A percentile compares a stretch with the other conserved stretches of the same genome.
These are phyloP conservation scores for Dalbergia cultrata DNA, from an alignment of 306 rosid species.

Conservation along the genomic window DNA sequence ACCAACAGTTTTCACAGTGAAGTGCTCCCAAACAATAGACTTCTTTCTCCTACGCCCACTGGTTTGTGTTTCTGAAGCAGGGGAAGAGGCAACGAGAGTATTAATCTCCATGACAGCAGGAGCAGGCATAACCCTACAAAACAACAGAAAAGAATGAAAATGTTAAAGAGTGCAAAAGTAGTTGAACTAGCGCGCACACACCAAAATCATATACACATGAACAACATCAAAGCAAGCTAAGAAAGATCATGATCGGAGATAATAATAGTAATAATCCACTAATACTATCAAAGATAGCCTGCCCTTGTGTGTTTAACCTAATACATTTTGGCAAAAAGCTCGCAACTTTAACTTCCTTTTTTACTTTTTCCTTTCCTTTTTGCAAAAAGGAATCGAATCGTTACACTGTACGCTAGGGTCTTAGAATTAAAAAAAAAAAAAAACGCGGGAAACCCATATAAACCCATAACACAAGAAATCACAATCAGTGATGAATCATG, in stretches of 20 bases:
- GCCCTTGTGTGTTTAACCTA: neutral
- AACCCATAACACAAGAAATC: neutral
- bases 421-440: neutral
- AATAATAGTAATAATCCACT: neutral
- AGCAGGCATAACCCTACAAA: conserved; percentile 49
- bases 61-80: conserved; percentile 53
- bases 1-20: conserved; percentile 64
- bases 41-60: conserved; percentile 74
- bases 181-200: neutral
- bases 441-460: conserved; percentile 25
- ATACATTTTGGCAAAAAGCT: neutral
- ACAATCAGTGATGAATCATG: neutral
- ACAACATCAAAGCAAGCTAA: conserved; percentile 5
- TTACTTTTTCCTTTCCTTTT: neutral
- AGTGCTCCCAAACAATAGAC: conserved; percentile 93
- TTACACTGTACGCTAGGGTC: neutral
- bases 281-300: neutral
- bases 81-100: conserved; percentile 35
- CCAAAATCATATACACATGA: neutral
- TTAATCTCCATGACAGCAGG: conserved; percentile 55
- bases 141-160: neutral
- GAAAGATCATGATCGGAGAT: neutral
- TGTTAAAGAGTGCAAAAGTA: conserved; percentile 20
- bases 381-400: neutral
- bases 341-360: neutral